Base-by-base conservation (phyloP, 805 yeast species). In the Teunomyces stri region DNA sequence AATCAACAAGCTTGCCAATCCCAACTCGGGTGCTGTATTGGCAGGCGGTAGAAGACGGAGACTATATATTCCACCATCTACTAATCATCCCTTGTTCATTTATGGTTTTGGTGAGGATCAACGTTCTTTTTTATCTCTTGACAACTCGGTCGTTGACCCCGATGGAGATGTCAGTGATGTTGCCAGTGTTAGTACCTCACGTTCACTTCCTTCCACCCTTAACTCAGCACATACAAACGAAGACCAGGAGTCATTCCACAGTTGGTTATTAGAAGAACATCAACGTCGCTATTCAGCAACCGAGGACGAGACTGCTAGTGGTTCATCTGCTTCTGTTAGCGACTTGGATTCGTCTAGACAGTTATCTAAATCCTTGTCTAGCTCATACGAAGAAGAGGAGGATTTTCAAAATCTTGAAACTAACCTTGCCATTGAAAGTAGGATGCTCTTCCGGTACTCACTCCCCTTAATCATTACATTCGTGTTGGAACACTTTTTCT, bases 31-130 rank as follows among this genome's bases (percentile, higher is more conserved):
- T 20, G 44, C 37, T 30, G 61, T 65, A 9, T 43, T 66, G 10
- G 61, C 68, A 2, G 67, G 66, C 7, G 70, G 69, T 16, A 58
- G 75, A 46, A 58, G 76, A 47, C 56, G 78, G 48, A 56, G 73
- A 37, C 57, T 73, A 16, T 72, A 61, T 54, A 70, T 73, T 15
- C 78, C 78, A 3, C 78, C 77, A 1, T 68, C 75, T 5, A 73
- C 78, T 5, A 67, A 72, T 38, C 58, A 56, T 42, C 78, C 77
- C 4, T 54, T 73, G 22, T 73, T 73, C 53, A 60, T 61, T 44
- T 72, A 71, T 52, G 78, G 78, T 5, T 69, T 60, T 3, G 76
- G 72, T 2, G 75, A 70, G 25, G 76, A 72, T 56, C 75, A 70
- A 53, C 54, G 77, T 28, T 69, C 75, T 6, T 73, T 73, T 48